Percentiles rank a stretch among this genome's conserved stretches.
Conservation (phyloP, 805 yeast genomes). For the Tetrapisispora namnaoensis region DNA sequence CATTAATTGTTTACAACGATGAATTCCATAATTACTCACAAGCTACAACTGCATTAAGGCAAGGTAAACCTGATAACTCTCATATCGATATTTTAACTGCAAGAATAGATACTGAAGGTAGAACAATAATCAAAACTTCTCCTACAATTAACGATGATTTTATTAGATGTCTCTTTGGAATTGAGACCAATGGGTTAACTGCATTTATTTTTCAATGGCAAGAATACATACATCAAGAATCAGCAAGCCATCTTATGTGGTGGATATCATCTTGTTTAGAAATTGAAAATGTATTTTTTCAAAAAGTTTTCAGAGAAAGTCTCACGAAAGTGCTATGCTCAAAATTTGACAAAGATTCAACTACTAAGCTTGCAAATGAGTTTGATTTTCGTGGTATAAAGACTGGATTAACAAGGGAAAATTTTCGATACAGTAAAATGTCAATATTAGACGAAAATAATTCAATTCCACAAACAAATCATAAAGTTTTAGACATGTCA, state of each 20-base stretch:
- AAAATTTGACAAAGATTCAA: conserved; percentile 8
- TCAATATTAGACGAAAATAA: conserved; percentile 30
- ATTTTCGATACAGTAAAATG: conserved; percentile 19
- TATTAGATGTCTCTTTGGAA: conserved; percentile 31
- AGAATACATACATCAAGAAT: conserved; percentile 41
- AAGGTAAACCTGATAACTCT: conserved; percentile 29
- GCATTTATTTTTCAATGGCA: conserved; percentile 44
- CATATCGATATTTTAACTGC: conserved; percentile 31
- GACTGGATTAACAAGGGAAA: conserved; percentile 10
- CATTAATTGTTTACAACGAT: conserved; percentile 66
- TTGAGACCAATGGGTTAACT: conserved; percentile 42
- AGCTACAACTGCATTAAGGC: conserved; percentile 41
- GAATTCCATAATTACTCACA: conserved; percentile 55
- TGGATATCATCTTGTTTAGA: conserved; percentile 41
- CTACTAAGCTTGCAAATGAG: conserved; percentile 17
- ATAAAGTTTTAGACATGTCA: conserved; percentile 15
- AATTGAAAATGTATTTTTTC: conserved; percentile 32
- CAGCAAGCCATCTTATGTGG: conserved; percentile 35
- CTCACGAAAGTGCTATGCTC: conserved; percentile 38
- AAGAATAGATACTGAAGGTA: conserved; percentile 41
- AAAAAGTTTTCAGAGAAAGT: conserved; percentile 31
- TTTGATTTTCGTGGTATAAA: conserved; percentile 18
- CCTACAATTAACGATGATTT: conserved; percentile 15
- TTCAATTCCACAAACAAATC: conserved; percentile 29
- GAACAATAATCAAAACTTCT: conserved; percentile 37